Base-by-base conservation (phyloP, 2,329 filamentous ascomycete species). In the Arthrobotrys sphaeroides region DNA sequence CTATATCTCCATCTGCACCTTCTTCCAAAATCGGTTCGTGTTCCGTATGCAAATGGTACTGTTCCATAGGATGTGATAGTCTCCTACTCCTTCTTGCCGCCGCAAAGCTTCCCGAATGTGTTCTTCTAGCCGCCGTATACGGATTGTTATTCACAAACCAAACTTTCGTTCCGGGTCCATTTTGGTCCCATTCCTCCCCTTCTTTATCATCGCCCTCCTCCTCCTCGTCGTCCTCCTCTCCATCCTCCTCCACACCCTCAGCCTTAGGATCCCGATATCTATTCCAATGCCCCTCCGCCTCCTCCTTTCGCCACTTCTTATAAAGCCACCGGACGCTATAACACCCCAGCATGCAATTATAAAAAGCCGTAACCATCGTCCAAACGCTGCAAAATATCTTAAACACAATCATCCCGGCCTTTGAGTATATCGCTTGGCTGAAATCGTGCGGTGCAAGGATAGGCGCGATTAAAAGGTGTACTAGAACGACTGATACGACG, bases 61-160 rank as follows among this genome's bases (percentile, higher is more conserved):
- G 38, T 5, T 59, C 72, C 28, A 60, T 31, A 16, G 47, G 64
- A 42, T 69, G 31, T 7, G 57, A 40, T 31, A 45, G 3, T 24
- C 64, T 45, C 28, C 38, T 64, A 47, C 24, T 69, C 49, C 57
- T 69, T 22, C 72, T 75, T 10, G 64, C 47, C 18, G 72, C 64
- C 10, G 64, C 72, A 69, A 57, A 75, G 9, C 24, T 57, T 3
- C 47, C 64, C 0, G 72, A 75, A 69, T 75, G 64, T 5, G 64
- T 75, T 47, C 72, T 47, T 36, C 72, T 69, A 45, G 64, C 72
- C 4, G 72, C 72, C 31, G 64, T 75, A 38, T 75, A 75, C 7
- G 72, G 64, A 45, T 75, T 75, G 31, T 69, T 75, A 43, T 53
- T 68, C 49, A 49, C 64, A 49, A 75, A 75, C 64, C 64, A 69